Evolutionary conservation across 495 filamentous ascomycete species (phyloP), one percentile per base, ranked within the genome.

Genomic region (Amphirosellinia nigrospora): DNA sequence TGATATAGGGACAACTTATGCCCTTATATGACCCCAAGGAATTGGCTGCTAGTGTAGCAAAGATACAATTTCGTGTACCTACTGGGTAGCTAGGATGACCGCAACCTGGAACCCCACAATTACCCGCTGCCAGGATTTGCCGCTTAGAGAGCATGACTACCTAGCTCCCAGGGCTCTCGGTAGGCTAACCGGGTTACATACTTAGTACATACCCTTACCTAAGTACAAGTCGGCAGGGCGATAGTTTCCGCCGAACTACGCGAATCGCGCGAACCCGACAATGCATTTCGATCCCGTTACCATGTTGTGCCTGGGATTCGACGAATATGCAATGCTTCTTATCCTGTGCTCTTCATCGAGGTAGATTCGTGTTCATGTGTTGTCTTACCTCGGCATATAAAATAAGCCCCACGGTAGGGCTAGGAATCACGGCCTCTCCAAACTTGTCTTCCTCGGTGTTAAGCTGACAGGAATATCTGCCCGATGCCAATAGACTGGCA

Each of bases 101-200:
- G n/a, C n/a, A n/a, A n/a, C n/a, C n/a, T n/a, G n/a, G n/a, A n/a
- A n/a, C n/a, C n/a, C 58, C 58, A 61, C 16, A 61, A 39, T 61
- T 61, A 61, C 34, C 58, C 58, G 58, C 4, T 41, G 28, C 58
- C 19, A 38, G 21, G 36, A 34, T 26, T 13, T 34, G 46, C 13
- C 62, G 63, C 63, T 53, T 65, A 52, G 45, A 53, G 41, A 64
- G 61, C 63, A 53, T 65, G 46, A 53, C 63, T 10, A 39, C 5
- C 39, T 8, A 39, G 16, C 38, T 7, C 23, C 16, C 38, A 36
- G 34, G 34, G 34, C 39, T 10, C 59, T 38, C 39, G 60, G 60
- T 58, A 45, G 38, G 36, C 60, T 63, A 63, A 46, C 60, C 60
- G 11, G 11, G 38, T 63, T 63, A n/a, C 7, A 16, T 41, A 1